Evolutionary conservation across 768 basidiomycete species (phyloP), one percentile per base, ranked within the genome.

Genomic region (Podaxis pistillaris): DNA sequence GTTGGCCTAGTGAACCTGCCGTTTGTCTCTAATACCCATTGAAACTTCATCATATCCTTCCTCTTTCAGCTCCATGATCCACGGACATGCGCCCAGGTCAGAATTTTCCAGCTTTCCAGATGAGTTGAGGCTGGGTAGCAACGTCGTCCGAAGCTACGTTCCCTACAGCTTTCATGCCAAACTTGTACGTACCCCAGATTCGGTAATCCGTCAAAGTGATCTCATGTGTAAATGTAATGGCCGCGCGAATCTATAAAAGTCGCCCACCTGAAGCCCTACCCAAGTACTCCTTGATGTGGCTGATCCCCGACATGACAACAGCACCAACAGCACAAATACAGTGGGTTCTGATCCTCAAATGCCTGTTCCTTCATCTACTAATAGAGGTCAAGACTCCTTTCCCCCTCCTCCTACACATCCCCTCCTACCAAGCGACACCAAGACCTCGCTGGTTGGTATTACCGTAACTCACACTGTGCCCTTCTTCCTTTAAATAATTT

Each of bases 271-370:
- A 37, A 44, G 11, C 55, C 61, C 55, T 62, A 62, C 61, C 61
- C 61, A 62, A 47, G 54, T 56, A 56, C 61, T 62, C 61, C 61
- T 62, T 62, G 59, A 67, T 58, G 58, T 46, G 63, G 57, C 24
- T 54, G 53, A 63, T 66, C 61, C 64, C 65, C 58, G 64, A 62
- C 64, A 58, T 65, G 59, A 49, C 67, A 64, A 65, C 68, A 60
- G 62, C 65, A 57, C 64, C 64, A 58, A 67, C 60, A 28, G 30
- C 61, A 50, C 61, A 50, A 50, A 56, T 62, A 56, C 54, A 56
- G 61, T 56, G 46, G 49, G 61, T 56, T 53, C 54, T 37, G 51
- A 53, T 15, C 26, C 28, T 47, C 24, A 36, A 50, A 53, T 52
- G 49, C 41, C 26, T 36, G 30, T 50, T 38, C 40, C 28, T 17